Evolutionary conservation across 768 basidiomycete species (phyloP), one percentile per base, ranked within the genome.

Genomic region (Russula sp.): DNA sequence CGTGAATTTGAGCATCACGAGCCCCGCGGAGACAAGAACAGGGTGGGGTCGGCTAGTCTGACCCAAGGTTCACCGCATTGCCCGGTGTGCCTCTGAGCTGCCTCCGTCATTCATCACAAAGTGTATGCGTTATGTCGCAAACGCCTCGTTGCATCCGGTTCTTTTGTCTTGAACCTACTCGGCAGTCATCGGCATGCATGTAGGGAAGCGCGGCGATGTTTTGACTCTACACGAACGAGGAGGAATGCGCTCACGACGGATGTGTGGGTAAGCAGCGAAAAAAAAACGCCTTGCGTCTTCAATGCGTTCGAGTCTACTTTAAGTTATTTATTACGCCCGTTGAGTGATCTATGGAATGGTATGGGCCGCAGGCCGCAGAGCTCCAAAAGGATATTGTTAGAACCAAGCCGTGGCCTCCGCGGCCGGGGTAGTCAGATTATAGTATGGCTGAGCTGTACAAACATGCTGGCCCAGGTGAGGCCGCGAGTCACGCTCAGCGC

Each of bases 241-340:
- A 30, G 28, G 28, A 30, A 30, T 44, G 49, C 62, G 56, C 50
- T 57, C 32, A 36, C 36, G 28, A 16, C 63, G 63, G 52, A 64
- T n/a, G 26, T 10, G 52, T 59, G 38, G 14, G 46, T 60, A 64
- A 60, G 63, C 53, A 48, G n/a, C 2, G 5, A 44, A 36, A 36
- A 36, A 36, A 36, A 11, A 10, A 34, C 9, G 1, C 32, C 8
- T 34, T 34, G 32, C 32, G 36, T 36, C 13, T 36, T 36, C 36
- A 36, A 36, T 13, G 28, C 28, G 28, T 30, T 5, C 28, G 28
- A 30, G 28, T 30, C 28, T 5, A 30, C 3, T 30, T 30, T 2
- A 30, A 30, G 28, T 30, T 30, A 30, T 30, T 30, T 30, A 30
- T 30, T 30, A 30, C 28, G 28, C 28, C 28, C 28, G 28, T 30